These are phyloP conservation scores for Venturia pyrina DNA, from an alignment of 2,329 filamentous ascomycete species.

Conservation along the genomic window DNA sequence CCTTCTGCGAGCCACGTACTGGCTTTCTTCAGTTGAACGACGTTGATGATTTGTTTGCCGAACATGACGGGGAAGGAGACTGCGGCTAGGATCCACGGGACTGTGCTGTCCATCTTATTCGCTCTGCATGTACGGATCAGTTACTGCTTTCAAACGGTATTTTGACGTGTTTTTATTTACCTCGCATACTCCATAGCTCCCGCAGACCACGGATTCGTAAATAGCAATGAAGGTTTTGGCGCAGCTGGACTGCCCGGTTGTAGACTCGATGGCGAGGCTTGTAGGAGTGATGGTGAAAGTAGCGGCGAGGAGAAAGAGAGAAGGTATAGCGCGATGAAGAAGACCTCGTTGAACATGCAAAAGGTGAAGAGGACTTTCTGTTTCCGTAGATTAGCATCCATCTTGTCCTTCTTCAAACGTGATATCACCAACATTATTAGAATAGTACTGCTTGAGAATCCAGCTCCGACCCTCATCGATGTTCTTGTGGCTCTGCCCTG, in stretches of 20 bases:
- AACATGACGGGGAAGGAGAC: conserved; percentile 81
- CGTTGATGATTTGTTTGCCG: conserved; percentile 86
- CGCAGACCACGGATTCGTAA: conserved; percentile 83
- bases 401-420: neutral
- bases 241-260: conserved; percentile 60
- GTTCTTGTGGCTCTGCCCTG: conserved; percentile 79
- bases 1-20: conserved; percentile 87
- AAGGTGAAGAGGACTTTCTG: conserved; percentile 85
- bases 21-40: conserved; percentile 88
- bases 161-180: conserved; percentile 15
- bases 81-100: conserved; percentile 71
- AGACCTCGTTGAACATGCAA: conserved; percentile 86
- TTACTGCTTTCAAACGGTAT: neutral
- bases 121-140: conserved; percentile 35
- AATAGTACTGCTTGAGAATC: conserved; percentile 92
- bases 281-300: conserved; percentile 73
- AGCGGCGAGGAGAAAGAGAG: conserved; percentile 90
- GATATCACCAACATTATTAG: conserved; percentile 65
- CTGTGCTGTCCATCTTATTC: conserved; percentile 60
- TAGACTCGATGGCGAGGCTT: conserved; percentile 40
- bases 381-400: conserved; percentile 8
- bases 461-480: conserved; percentile 80
- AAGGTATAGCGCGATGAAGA: conserved; percentile 97
- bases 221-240: conserved; percentile 60
- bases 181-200: conserved; percentile 85